These are phyloP conservation scores for Saturnispora hagleri DNA, from an alignment of 805 yeast genomes.

Conservation along the genomic window DNA sequence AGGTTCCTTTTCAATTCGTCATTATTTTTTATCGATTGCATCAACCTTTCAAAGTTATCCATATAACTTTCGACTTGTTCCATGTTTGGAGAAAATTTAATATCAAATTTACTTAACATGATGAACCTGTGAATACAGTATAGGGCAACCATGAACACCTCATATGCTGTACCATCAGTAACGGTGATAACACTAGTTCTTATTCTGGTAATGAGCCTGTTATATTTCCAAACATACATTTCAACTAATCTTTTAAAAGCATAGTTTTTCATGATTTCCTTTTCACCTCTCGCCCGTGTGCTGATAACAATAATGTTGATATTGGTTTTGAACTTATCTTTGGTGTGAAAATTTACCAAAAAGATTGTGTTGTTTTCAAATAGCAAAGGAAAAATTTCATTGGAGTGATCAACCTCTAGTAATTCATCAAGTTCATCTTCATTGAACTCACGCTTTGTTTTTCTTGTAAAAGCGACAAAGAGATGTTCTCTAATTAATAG, in stretches of 20 bases:
- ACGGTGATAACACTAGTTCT: constrained; percentile 17
- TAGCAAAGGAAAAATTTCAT: constrained; percentile 26
- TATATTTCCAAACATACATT: constrained; percentile 25
- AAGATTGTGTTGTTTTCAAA: constrained; percentile 24
- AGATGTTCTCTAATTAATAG: constrained; percentile 22
- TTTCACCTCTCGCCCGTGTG: constrained; percentile 18
- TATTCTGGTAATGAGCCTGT: constrained; percentile 19
- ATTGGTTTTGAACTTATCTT: constrained; percentile 12
- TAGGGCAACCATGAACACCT: constrained; percentile 20
- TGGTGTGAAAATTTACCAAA: constrained; percentile 22
- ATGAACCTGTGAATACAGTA: constrained; percentile 24
- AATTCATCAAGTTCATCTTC: constrained; percentile 23
- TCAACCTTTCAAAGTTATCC: constrained; percentile 21
- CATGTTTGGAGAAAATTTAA: constrained; percentile 15
- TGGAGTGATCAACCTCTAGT: constrained; percentile 19
- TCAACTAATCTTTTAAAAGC: constrained; percentile 25
- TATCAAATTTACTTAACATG: constrained; percentile 17
- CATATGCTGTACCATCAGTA: constrained; percentile 18
- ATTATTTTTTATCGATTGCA: constrained; percentile 19
- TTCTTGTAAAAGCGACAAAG: constrained; percentile 20
- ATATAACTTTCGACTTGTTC: constrained; percentile 22
- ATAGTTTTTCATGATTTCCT: constrained; percentile 21
- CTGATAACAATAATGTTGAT: constrained; percentile 22
- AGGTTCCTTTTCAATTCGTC: constrained; percentile 11
- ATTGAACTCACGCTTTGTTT: constrained; percentile 24